A percentile compares a stretch with the other conserved stretches of the same genome.
Evolutionary conservation across 371 early-diverging fungal genomes (phyloP).

Genomic region (Capillidium heterosporum): DNA sequence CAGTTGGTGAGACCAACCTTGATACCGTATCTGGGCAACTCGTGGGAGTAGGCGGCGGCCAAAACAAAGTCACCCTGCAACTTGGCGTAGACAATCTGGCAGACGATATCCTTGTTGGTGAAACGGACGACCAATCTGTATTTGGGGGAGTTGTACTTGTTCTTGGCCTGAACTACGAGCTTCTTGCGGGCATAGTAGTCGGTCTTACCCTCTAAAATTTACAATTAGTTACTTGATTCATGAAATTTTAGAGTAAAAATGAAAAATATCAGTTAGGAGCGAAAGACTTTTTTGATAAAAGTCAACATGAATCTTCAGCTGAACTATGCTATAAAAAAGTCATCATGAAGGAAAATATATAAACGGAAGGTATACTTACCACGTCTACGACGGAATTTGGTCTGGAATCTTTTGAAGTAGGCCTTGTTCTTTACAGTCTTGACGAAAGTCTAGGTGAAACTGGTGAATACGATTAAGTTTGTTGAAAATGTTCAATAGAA

Average conservation of each 20-base stretch:
- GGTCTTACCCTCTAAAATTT: conserved; percentile 93
- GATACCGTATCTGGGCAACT: conserved; percentile 96
- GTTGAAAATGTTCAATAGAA: too few relatives aligned
- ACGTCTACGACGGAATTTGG: conserved; percentile 95
- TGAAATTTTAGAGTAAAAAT: not conserved
- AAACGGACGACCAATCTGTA: conserved; percentile 99
- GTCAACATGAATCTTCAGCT: conserved; percentile 28
- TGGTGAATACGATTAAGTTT: too few relatives aligned
- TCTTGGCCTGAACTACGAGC: conserved; percentile 97
- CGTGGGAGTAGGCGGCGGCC: conserved; percentile 96
- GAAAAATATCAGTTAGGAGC: conserved; percentile 68
- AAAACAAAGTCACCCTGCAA: conserved; percentile 97
- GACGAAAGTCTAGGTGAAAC: conserved; percentile 60
- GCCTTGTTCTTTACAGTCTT: conserved; percentile 91
- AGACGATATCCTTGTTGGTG: conserved; percentile 97
- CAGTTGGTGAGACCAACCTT: conserved; percentile 99
- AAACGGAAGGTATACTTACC: conserved; percentile 34
- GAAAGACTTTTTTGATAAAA: conserved; percentile 41
- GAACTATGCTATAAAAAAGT: conserved; percentile 52
- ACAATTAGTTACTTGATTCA: not conserved
- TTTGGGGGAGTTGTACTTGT: conserved; percentile 99
- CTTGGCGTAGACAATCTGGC: conserved; percentile 98
- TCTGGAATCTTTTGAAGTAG: conserved; percentile 99
- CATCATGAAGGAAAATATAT: not conserved
- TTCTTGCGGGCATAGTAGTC: conserved; percentile 99